Percentiles rank a stretch among this genome's conserved stretches.
Conservation (phyloP, 2,329 filamentous ascomycete species). For the Diplocarpon mali region DNA sequence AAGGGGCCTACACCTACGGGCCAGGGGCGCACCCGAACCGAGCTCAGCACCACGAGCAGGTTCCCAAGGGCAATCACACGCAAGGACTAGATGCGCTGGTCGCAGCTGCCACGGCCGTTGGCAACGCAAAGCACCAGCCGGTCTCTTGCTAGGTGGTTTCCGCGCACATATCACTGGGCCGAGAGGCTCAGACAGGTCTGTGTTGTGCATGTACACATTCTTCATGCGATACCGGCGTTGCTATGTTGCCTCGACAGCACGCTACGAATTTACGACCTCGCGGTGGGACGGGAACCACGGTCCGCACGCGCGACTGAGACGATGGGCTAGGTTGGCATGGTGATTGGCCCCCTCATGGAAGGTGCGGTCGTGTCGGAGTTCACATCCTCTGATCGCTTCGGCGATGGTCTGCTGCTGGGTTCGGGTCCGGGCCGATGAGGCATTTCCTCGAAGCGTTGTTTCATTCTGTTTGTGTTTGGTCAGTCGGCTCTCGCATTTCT, state of each 20-base stretch:
- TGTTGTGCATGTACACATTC: constrained; percentile 21
- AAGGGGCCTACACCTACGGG: constrained; percentile 19
- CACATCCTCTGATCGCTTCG: no score
- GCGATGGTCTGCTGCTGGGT: no score
- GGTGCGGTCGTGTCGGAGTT: no score
- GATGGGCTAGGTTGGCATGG: no score
- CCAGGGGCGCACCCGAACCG: constrained; percentile 24
- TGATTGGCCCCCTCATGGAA: no score
- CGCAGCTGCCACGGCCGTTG: constrained; percentile 53
- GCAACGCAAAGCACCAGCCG: constrained; percentile 29
- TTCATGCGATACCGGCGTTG: constrained; percentile 21
- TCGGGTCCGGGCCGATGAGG: no score
- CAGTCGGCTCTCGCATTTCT: no score
- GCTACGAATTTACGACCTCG: constrained; percentile 12
- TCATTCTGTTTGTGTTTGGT: no score
- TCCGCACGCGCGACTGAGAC: no score
- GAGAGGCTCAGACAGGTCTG: constrained; percentile 5
- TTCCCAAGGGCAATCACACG: constrained; percentile 35
- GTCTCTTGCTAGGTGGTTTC: constrained; percentile 19
- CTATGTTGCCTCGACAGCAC: constrained; percentile 9
- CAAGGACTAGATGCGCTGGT: constrained; percentile 49
- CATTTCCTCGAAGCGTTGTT: no score
- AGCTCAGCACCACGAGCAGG: constrained; percentile 28
- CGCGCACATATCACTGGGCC: neutral
- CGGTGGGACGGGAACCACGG: neutral